Conservation (phyloP, 192 early-diverging fungal species). For the Phlyctochytrium planicorne region DNA sequence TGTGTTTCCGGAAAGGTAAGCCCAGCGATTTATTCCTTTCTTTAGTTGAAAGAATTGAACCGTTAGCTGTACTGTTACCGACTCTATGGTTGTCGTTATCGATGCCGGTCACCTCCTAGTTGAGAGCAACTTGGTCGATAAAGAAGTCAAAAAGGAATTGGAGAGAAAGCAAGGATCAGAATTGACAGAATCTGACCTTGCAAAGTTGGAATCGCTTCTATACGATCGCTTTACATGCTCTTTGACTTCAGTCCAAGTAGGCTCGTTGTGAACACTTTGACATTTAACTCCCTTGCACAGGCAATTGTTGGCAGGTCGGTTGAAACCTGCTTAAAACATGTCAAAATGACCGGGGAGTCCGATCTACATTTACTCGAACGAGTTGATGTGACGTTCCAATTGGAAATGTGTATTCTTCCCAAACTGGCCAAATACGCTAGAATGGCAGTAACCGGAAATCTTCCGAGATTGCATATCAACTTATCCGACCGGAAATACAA, state of each 20-base stretch:
- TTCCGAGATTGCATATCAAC: conserved; percentile 84
- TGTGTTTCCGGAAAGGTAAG: conserved; percentile 70
- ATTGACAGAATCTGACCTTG: conserved; percentile 65
- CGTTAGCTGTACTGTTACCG: conserved; percentile 47
- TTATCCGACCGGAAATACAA: conserved; percentile 94
- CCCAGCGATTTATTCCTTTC: not conserved
- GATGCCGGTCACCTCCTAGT: conserved; percentile 93
- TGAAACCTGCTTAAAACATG: conserved; percentile 67
- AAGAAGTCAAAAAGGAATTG: conserved; percentile 62
- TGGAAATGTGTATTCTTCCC: conserved; percentile 84
- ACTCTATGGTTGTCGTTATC: conserved; percentile 74
- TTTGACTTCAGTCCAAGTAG: conserved; percentile 77
- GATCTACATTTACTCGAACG: conserved; percentile 83
- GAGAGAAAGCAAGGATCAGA: conserved; percentile 65
- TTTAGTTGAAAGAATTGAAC: not conserved
- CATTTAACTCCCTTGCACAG: conserved; percentile 13
- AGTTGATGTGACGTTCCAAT: conserved; percentile 77
- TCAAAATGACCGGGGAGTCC: conserved; percentile 53
- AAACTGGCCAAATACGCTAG: conserved; percentile 71
- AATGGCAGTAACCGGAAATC: conserved; percentile 72
- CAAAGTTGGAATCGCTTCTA: conserved; percentile 72
- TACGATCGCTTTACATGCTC: conserved; percentile 89
- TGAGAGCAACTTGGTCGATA: conserved; percentile 77
- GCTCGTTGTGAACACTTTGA: conserved; percentile 14
- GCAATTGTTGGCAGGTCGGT: conserved; percentile 77